phyloP scores from a whole-genome alignment of 2,329 filamentous ascomycete species.

The Pyricularia grisea region DNA sequence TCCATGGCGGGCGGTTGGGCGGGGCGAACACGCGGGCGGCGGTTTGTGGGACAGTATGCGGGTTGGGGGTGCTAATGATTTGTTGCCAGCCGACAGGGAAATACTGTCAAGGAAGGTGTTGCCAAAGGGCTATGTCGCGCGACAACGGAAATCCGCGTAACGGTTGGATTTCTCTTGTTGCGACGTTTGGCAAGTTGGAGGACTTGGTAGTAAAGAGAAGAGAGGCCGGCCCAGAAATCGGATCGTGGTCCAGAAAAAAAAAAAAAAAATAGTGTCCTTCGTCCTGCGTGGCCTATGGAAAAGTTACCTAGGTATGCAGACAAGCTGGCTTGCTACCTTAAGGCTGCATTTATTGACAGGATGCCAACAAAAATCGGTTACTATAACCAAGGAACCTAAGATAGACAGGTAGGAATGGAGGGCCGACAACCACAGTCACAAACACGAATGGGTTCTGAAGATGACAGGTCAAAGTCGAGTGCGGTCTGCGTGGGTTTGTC shows the following conservation, averaged over 20 bases:
- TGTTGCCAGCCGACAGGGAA: background rate
- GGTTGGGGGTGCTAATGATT: background rate
- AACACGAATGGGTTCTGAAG: background rate
- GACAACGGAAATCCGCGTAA: background rate
- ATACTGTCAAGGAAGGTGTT: background rate
- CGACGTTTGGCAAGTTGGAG: background rate
- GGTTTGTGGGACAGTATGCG: background rate
- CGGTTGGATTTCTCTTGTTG: background rate
- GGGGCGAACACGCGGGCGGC: background rate
- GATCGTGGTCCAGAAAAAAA: background rate
- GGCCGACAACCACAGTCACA: background rate
- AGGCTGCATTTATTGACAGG: background rate
- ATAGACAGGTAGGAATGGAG: background rate
- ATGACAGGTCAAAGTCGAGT: background rate
- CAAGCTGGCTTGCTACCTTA: background rate
- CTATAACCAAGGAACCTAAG: background rate
- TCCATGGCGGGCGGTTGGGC: constrained; percentile 34
- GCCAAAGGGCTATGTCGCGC: background rate
- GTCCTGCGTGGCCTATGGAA: background rate
- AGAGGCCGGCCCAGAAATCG: background rate
- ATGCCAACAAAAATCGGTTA: background rate
- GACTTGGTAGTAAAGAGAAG: background rate
- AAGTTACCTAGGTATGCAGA: background rate
- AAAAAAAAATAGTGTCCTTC: background rate
- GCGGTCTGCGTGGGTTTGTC: background rate